Conservation (phyloP, 495 filamentous ascomycete genomes). For the Podospora appendiculata region DNA sequence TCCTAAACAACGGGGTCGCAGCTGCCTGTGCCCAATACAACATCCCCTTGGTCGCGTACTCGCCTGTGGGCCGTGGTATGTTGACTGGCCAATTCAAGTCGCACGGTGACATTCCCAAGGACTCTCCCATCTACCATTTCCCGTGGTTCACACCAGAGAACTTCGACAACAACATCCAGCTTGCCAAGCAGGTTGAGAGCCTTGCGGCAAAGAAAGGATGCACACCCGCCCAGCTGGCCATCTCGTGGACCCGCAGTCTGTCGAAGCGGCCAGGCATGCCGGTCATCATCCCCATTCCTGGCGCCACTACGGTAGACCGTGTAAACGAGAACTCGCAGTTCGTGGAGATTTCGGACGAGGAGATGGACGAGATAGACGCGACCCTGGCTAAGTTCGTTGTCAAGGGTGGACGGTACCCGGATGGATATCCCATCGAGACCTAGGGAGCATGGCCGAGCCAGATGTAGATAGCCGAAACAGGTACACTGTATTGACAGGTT, state of each 20-base stretch:
- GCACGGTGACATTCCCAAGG: slow-evolving; percentile 51
- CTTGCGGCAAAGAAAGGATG: slow-evolving; percentile 63
- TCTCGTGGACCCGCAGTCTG: slow-evolving; percentile 58
- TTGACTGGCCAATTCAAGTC: slow-evolving; percentile 56
- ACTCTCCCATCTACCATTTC: slow-evolving; percentile 42
- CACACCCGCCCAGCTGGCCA: slow-evolving; percentile 68
- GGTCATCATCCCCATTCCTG: slow-evolving; percentile 78
- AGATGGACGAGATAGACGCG: slow-evolving; percentile 42
- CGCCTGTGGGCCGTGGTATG: slow-evolving; percentile 40
- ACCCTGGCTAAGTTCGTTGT: slow-evolving; percentile 35
- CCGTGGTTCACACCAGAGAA: slow-evolving; percentile 64
- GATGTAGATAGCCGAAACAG: no score
- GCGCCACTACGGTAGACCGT: slow-evolving; percentile 45
- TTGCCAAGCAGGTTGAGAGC: slow-evolving; percentile 57
- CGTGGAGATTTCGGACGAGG: slow-evolving; percentile 38
- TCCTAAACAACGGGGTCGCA: slow-evolving; percentile 67
- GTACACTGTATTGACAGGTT: no score
- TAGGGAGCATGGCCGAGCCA: no score
- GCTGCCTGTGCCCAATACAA: slow-evolving; percentile 59
- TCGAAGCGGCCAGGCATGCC: slow-evolving; percentile 53
- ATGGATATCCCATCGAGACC: slow-evolving; percentile 6
- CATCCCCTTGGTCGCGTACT: slow-evolving; percentile 63
- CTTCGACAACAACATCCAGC: slow-evolving; percentile 65
- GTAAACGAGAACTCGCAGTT: slow-evolving; percentile 42
- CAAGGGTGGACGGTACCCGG: slow-evolving; percentile 35